Evolutionary conservation across 495 filamentous ascomycete genomes (phyloP).

Genomic region (Cercophora samala): DNA sequence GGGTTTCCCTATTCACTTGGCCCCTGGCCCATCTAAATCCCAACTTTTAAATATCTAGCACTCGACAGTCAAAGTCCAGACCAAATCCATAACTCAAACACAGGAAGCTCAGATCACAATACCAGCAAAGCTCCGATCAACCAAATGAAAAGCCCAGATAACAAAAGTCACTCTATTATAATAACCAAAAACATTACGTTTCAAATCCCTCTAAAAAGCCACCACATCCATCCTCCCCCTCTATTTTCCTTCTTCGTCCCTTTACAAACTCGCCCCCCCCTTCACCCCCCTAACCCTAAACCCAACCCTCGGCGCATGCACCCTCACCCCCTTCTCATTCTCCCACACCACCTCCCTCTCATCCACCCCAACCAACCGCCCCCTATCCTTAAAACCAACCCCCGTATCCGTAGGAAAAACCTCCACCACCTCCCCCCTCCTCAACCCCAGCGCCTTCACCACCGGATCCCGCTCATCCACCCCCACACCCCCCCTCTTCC

Average conservation of each 20-base stretch:
- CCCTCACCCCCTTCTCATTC: slow-evolving; percentile 42
- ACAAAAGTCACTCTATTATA: no score
- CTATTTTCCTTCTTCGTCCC: background rate
- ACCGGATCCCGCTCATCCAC: slow-evolving; percentile 40
- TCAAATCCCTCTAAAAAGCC: background rate
- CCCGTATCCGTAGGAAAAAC: slow-evolving; percentile 58
- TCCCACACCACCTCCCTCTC: slow-evolving; percentile 52
- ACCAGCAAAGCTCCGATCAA: no score
- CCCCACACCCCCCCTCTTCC: slow-evolving; percentile 37
- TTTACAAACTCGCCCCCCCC: slow-evolving; percentile 14
- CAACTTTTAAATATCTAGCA: no score
- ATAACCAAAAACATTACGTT: background rate
- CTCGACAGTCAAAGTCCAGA: no score
- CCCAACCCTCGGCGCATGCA: slow-evolving; percentile 56
- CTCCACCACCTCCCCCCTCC: slow-evolving; percentile 48
- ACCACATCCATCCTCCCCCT: background rate
- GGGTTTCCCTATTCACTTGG: no score
- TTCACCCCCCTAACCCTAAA: slow-evolving; percentile 45
- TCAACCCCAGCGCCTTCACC: slow-evolving; percentile 35
- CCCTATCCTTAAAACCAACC: slow-evolving; percentile 50
- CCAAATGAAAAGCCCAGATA: no score
- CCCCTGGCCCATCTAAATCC: no score
- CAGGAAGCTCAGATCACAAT: no score
- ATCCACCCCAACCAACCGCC: slow-evolving; percentile 47
- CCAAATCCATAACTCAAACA: no score